These are phyloP conservation scores for Gracilaria vermiculophylla DNA, from an alignment of 23 red algal species.

Conservation along the genomic window DNA sequence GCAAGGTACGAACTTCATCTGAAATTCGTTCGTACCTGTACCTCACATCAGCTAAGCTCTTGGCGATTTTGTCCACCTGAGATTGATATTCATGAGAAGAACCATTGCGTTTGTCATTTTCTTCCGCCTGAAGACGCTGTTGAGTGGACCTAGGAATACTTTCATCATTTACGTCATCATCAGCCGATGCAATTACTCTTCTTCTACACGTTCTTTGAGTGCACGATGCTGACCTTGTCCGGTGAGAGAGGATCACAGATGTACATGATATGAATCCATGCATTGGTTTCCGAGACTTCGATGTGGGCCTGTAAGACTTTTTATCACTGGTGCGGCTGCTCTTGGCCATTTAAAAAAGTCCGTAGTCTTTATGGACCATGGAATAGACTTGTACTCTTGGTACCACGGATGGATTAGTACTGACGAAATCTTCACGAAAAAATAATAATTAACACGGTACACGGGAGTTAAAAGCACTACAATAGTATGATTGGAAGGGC, in stretches of 20 bases:
- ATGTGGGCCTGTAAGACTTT: neutral
- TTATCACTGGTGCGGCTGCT: too few relatives aligned
- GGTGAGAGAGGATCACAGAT: neutral
- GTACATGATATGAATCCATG: neutral
- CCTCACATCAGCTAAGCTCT: neutral
- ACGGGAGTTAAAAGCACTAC: too few relatives aligned
- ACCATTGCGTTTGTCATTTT: neutral
- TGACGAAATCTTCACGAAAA: too few relatives aligned
- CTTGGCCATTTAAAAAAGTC: too few relatives aligned
- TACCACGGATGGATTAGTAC: too few relatives aligned
- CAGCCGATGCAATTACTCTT: neutral
- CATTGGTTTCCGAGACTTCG: neutral
- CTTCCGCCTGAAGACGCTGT: neutral
- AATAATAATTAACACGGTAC: too few relatives aligned
- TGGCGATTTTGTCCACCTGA: neutral
- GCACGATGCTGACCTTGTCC: neutral
- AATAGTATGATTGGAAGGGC: too few relatives aligned
- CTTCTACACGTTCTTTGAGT: neutral
- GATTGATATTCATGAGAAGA: neutral
- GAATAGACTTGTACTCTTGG: too few relatives aligned
- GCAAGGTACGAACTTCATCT: constrained; percentile 25
- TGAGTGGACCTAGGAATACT: neutral
- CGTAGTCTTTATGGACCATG: too few relatives aligned
- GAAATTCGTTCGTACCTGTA: constrained; percentile 22
- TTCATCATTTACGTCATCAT: neutral